Evolutionary conservation across 2,329 filamentous ascomycete species (phyloP).

Genomic region (Rosellinia necatrix): DNA sequence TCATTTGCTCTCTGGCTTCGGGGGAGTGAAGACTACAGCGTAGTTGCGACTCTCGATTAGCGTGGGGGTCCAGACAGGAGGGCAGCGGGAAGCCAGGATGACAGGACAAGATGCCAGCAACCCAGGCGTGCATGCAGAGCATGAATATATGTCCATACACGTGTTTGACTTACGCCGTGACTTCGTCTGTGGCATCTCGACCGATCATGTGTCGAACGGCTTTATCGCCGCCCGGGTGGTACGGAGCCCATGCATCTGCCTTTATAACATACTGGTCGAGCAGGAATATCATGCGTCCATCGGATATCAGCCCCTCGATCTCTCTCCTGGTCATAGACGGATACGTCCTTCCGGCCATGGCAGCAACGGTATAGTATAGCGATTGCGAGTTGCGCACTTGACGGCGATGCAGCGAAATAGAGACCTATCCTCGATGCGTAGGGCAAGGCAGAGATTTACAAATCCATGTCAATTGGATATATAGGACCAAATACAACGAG

Average conservation of each 20-base stretch:
- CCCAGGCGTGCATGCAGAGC: background rate
- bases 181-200: constrained; percentile 91
- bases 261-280: constrained; percentile 81
- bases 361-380: no score
- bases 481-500: no score
- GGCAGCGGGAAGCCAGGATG: background rate
- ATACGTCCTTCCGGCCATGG: constrained; percentile 45
- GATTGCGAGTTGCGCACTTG: background rate
- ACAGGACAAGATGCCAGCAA: background rate
- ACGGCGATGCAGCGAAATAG: background rate
- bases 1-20: constrained; percentile 77
- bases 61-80: no score
- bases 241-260: constrained; percentile 84
- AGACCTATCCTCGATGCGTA: background rate
- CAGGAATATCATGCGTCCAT: constrained; percentile 79
- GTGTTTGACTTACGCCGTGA: constrained; percentile 85
- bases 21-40: constrained; percentile 75
- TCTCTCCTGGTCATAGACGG: constrained; percentile 62
- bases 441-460: background rate
- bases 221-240: constrained; percentile 90
- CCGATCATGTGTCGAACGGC: constrained; percentile 93
- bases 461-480: background rate
- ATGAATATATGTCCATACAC: no score
- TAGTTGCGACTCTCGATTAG: constrained; percentile 1
- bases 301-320: constrained; percentile 82